A percentile compares a stretch with the other conserved stretches of the same genome.
These are phyloP conservation scores for Pseudoneurospora amorphoporcata DNA, from an alignment of 495 filamentous ascomycete genomes.

Conservation along the genomic window DNA sequence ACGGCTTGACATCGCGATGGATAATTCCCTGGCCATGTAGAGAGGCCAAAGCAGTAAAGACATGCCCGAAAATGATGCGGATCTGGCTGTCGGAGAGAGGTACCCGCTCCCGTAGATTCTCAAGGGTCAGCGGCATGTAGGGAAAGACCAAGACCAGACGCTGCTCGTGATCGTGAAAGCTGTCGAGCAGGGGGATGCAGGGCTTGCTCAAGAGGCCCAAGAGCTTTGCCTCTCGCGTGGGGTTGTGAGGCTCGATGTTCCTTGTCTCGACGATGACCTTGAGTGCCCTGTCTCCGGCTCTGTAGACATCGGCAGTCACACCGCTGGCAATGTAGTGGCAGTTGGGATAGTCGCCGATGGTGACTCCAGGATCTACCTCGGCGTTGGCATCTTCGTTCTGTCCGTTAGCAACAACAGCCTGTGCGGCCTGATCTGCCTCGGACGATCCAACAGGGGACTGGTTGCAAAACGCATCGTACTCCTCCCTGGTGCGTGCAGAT, in stretches of 20 bases:
- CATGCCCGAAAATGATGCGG: slow-evolving; percentile 44
- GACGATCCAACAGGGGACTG: neutral
- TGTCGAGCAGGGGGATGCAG: slow-evolving; percentile 55
- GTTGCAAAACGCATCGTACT: slow-evolving; percentile 31
- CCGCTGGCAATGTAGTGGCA: slow-evolving; percentile 66
- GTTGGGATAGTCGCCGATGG: slow-evolving; percentile 59
- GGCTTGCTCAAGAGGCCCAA: slow-evolving; percentile 40
- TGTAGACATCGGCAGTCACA: slow-evolving; percentile 74
- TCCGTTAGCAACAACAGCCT: neutral
- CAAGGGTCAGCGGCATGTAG: slow-evolving; percentile 64
- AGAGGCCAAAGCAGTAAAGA: slow-evolving; percentile 63
- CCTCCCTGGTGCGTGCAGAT: slow-evolving; percentile 29
- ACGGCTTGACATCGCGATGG: slow-evolving; percentile 90
- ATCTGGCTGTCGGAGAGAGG: slow-evolving; percentile 33
- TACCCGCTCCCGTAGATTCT: slow-evolving; percentile 42
- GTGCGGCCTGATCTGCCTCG: neutral
- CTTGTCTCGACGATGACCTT: slow-evolving; percentile 74
- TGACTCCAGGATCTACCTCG: slow-evolving; percentile 32
- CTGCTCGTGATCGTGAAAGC: slow-evolving; percentile 60
- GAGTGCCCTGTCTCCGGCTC: slow-evolving; percentile 52
- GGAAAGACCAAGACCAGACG: slow-evolving; percentile 74
- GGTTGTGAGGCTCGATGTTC: slow-evolving; percentile 70
- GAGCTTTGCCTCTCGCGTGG: slow-evolving; percentile 65
- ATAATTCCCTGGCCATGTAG: slow-evolving; percentile 68
- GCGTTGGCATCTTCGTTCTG: slow-evolving; percentile 5